Evolutionary conservation across 2,329 filamentous ascomycete genomes (phyloP), one percentile per base, ranked within the genome.

Genomic region (Pleochaeta shiraiana): DNA sequence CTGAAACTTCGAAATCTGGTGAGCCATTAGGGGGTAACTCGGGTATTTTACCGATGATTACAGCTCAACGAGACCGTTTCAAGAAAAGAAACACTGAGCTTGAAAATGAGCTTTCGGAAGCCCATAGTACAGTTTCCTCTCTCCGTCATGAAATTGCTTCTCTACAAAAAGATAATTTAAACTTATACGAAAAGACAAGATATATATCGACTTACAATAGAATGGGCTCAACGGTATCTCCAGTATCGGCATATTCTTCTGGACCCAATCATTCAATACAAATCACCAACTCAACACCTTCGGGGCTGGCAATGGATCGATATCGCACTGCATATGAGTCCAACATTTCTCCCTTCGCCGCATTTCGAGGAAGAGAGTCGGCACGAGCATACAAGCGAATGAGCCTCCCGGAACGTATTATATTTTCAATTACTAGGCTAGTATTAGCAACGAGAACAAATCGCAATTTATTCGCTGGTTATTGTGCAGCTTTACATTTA

Each of bases 21-120:
- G 87, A 90, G 59, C 79, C 85, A 9, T 80, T 86, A 64, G 87
- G 87, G 34, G 80, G 88, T 64, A 88, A 89, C 1, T 88, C 88
- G 0, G 90, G 91, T 14, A 96, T 98, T 68, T 78, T 98, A 28
- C 95, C 93, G 37, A 98, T 98, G 95, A 88, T 98, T 63, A 95
- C 93, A 37, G 93, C 95, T 1, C 95, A 98, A 76, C 86, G 93
- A 67, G 93, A 98, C 75, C 89, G 93, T 63, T 98, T 97, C 82
- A 97, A 96, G 79, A 90, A 95, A 78, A 89, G 91, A 72, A 97
- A 95, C 68, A 78, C 84, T 0, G 88, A 98, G 73, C 82, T 98
- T 26, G 93, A 97, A 75, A 83, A 87, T 66, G 92, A 97, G 72
- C 79, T 97, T 11, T 90, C 90, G 5, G 90, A 95, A 68, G 82